These are phyloP conservation scores for Ascochyta pisi DNA, from an alignment of 2,329 filamentous ascomycete genomes.

Conservation along the genomic window DNA sequence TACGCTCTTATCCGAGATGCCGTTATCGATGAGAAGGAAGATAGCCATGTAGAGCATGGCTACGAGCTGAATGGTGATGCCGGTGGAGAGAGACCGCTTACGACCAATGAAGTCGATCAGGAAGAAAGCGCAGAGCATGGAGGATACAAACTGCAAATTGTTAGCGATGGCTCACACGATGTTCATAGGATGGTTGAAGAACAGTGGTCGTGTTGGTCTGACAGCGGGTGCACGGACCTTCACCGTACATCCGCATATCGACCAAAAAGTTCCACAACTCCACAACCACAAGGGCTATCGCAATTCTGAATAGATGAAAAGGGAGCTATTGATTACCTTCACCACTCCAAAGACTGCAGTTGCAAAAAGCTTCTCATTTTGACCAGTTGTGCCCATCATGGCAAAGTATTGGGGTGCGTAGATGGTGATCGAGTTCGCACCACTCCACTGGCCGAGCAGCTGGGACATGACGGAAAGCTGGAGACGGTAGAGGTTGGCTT, in stretches of 20 bases:
- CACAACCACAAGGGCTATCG: no score
- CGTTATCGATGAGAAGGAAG: slow-evolving; percentile 65
- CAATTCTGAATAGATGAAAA: no score
- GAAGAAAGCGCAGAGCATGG: slow-evolving; percentile 75
- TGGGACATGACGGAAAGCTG: slow-evolving; percentile 73
- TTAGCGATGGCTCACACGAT: no score
- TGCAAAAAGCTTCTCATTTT: slow-evolving; percentile 72
- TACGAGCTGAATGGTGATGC: slow-evolving; percentile 57
- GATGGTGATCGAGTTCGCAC: slow-evolving; percentile 75
- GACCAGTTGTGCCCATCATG: slow-evolving; percentile 72
- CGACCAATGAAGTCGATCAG: slow-evolving; percentile 80
- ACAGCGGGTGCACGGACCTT: no score
- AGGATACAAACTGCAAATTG: slow-evolving; percentile 59
- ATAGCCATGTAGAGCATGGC: slow-evolving; percentile 63
- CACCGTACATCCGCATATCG: no score
- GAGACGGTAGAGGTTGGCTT: slow-evolving; percentile 75
- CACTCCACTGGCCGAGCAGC: slow-evolving; percentile 76
- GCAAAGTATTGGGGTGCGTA: slow-evolving; percentile 78
- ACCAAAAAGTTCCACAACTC: no score
- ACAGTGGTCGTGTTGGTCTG: no score
- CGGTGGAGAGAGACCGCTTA: slow-evolving; percentile 63
- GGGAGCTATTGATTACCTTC: slow-evolving; percentile 52
- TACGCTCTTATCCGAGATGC: slow-evolving; percentile 59
- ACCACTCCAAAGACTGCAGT: slow-evolving; percentile 73
- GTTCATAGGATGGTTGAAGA: no score